Evolutionary conservation across 768 basidiomycete genomes (phyloP).

Genomic region (Auricularia auricula-judae): DNA sequence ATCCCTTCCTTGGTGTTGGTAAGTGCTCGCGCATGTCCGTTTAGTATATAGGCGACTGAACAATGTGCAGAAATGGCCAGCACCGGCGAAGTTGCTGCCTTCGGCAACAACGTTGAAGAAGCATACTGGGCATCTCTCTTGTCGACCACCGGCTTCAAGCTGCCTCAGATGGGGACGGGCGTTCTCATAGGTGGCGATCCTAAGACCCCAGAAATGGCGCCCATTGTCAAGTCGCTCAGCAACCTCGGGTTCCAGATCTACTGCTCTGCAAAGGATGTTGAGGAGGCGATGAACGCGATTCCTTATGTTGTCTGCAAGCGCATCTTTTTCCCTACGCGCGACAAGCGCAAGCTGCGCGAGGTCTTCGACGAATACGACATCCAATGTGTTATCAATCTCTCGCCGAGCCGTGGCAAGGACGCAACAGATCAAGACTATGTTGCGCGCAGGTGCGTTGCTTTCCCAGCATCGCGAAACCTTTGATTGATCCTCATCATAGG

Average conservation of each 20-base stretch:
- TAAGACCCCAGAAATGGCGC: conserved; percentile 73
- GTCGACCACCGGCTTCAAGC: conserved; percentile 91
- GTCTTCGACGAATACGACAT: conserved; percentile 94
- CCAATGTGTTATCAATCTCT: conserved; percentile 87
- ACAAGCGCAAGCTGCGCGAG: conserved; percentile 89
- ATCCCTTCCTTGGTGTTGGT: conserved; percentile 95
- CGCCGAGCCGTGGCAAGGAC: conserved; percentile 62
- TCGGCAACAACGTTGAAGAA: conserved; percentile 87
- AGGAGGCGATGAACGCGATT: conserved; percentile 68
- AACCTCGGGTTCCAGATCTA: conserved; percentile 93
- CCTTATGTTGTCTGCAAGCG: conserved; percentile 73
- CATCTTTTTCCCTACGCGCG: conserved; percentile 93
- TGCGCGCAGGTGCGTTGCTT: conserved; percentile 59
- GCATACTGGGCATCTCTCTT: conserved; percentile 94
- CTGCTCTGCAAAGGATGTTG: conserved; percentile 71
- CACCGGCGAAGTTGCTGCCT: conserved; percentile 94
- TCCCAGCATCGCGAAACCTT: not conserved
- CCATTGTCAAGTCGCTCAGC: conserved; percentile 67
- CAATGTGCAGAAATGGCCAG: conserved; percentile 79
- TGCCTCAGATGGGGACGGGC: conserved; percentile 74
- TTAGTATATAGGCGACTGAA: not conserved
- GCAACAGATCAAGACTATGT: conserved; percentile 93
- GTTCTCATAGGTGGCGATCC: conserved; percentile 90
- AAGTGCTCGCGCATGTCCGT: conserved; percentile 21
- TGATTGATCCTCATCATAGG: conserved; percentile 25